Base-by-base conservation (phyloP, 1,284 basidiomycete genomes). In the Melampsora larici-populina region DNA sequence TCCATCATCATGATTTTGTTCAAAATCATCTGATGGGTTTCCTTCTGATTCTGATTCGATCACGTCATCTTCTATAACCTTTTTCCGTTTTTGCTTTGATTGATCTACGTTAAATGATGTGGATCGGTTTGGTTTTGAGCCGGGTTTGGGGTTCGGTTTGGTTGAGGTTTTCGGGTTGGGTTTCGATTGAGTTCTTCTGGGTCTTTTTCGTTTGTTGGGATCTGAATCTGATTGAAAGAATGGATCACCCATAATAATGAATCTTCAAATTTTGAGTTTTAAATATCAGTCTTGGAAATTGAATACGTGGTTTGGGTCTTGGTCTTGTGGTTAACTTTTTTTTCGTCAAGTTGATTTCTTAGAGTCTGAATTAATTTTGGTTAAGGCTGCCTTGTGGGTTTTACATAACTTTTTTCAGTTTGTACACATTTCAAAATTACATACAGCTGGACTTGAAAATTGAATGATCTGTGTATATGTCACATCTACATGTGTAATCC, bases 1-100 rank as follows among this genome's bases (percentile, higher is more conserved):
- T 60, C 81, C 82, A 4, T 82, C 82, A 51, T 79, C 79, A 33
- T 80, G 78, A 24, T 65, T 46, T 71, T 49, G 58, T 46, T 62
- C n/a, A 64, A 36, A 64, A 65, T 60, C 60, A 21, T 55, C 51
- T 18, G 51, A 55, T 36, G 3, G 5, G 36, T 36, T 36, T 55
- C 51, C 51, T 3, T 55, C 51, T 55, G 51, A 55, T 55, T 55
- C 18, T 5, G 36, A 36, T 36, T 55, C 51, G 17, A 55, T 21
- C 24, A 21, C 51, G 6, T 55, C 51, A 55, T 55, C 51, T 55
- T 55, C 51, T 55, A 24, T 5, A 21, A 24, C 51, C 17, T 24
- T 55, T 15, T 36, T 36, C 3, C 5, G 51, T 24, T 55, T 55
- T 55, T 21, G 24, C 6, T 55, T 55, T 55, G 3, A 6, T 24